Evolutionary conservation across 768 basidiomycete genomes (phyloP).

Genomic region (Calocybe cyanea): DNA sequence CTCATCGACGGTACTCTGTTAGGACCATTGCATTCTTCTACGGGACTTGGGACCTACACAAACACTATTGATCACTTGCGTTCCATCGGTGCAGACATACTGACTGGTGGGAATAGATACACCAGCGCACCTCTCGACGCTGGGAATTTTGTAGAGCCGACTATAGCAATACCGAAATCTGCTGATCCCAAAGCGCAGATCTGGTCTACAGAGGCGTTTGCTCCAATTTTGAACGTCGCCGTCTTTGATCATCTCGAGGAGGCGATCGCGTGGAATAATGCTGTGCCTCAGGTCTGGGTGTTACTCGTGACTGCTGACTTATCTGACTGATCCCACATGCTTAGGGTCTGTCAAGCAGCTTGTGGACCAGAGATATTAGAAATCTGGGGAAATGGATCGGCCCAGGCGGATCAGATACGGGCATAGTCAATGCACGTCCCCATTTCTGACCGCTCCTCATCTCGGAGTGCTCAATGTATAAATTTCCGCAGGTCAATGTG

Average conservation of each 20-base stretch:
- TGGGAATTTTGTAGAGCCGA: constrained; percentile 90
- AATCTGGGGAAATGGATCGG: constrained; percentile 92
- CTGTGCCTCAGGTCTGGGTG: constrained; percentile 64
- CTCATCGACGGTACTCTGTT: constrained; percentile 69
- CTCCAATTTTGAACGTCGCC: constrained; percentile 83
- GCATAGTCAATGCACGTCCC: constrained; percentile 81
- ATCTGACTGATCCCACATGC: constrained; percentile 12
- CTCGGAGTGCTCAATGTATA: constrained; percentile 7
- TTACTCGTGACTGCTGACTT: constrained; percentile 12
- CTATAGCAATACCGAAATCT: constrained; percentile 69
- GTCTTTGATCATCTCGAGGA: constrained; percentile 84
- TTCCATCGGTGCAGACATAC: constrained; percentile 66
- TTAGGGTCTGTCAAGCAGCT: constrained; percentile 82
- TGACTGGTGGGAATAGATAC: constrained; percentile 68
- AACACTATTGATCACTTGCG: constrained; percentile 59
- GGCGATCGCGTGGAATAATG: constrained; percentile 89
- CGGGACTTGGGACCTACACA: constrained; percentile 64
- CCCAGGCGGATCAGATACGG: constrained; percentile 82
- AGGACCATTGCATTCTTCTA: constrained; percentile 79
- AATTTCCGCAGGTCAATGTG: constrained; percentile 45
- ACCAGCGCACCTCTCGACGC: constrained; percentile 43
- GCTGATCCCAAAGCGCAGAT: constrained; percentile 49
- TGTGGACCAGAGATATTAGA: constrained; percentile 85
- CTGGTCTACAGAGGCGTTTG: constrained; percentile 83
- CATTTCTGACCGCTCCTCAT: constrained; percentile 9